These are phyloP conservation scores for Eutrema japonicum DNA, from an alignment of 345 rosid species.

Conservation along the genomic window DNA sequence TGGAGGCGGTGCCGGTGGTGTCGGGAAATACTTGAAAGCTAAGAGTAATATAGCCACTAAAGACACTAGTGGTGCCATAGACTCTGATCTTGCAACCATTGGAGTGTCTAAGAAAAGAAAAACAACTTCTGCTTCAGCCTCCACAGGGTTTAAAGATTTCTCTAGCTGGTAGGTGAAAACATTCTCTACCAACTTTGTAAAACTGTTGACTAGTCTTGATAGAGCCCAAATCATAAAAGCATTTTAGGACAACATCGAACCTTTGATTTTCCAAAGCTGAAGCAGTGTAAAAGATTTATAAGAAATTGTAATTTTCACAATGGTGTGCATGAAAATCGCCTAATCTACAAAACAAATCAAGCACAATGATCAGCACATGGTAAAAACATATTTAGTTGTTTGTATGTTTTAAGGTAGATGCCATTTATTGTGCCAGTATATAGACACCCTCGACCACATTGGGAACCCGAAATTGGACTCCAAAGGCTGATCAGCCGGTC, in stretches of 20 bases:
- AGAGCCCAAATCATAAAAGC: conserved; percentile 16
- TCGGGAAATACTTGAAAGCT: conserved; percentile 78
- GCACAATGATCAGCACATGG: conserved; percentile 11
- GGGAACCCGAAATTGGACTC: conserved; percentile 78
- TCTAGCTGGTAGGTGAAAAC: conserved; percentile 67
- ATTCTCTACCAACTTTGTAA: conserved; percentile 19
- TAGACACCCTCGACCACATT: conserved; percentile 83
- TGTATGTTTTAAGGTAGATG: conserved; percentile 51
- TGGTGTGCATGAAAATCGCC: conserved; percentile 24
- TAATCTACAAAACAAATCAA: conserved; percentile 29
- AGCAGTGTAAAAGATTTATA: conserved; percentile 26
- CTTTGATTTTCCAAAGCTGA: conserved; percentile 16
- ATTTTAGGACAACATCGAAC: not conserved
- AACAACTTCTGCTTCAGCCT: conserved; percentile 45
- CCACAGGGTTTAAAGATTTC: conserved; percentile 70
- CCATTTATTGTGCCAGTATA: conserved; percentile 95
- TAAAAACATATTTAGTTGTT: not conserved
- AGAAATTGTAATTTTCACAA: conserved; percentile 20
- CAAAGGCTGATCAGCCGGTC: conserved; percentile 77
- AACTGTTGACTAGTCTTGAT: conserved; percentile 32
- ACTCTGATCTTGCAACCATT: conserved; percentile 44
- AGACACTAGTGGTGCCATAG: conserved; percentile 29
- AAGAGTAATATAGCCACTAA: conserved; percentile 52
- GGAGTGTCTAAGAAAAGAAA: conserved; percentile 69
- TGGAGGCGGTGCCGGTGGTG: conserved; percentile 57